phyloP scores from a whole-genome alignment of 2,329 filamentous ascomycete genomes.

The Epichloe brachyelytri region DNA sequence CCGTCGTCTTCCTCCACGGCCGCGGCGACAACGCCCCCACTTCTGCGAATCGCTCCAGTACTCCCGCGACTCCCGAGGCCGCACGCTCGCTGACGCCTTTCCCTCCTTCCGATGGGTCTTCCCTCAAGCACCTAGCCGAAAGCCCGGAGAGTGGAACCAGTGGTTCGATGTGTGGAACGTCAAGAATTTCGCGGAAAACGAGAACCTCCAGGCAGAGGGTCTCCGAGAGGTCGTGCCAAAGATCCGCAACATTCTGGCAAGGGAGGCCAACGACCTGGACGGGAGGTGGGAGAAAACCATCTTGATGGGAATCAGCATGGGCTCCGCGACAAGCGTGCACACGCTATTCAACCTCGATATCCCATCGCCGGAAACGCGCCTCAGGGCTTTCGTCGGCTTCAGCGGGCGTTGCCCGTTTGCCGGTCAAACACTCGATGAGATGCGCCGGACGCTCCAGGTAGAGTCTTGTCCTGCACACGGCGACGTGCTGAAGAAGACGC shows the following conservation, averaged over 20 bases:
- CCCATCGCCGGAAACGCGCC: constrained; percentile 5
- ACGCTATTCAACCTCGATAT: constrained; percentile 23
- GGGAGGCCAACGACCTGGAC: constrained; percentile 22
- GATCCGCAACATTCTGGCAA: constrained; percentile 19
- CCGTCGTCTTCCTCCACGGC: constrained; percentile 31
- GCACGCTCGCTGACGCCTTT: constrained; percentile 24
- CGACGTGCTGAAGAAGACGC: constrained; percentile 25
- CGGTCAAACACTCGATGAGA: constrained; percentile 16
- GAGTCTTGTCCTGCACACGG: constrained; percentile 12
- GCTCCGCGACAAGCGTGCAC: constrained; percentile 27
- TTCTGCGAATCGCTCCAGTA: constrained; percentile 19
- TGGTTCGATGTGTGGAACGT: constrained; percentile 40
- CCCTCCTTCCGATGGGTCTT: constrained; percentile 37
- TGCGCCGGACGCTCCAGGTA: constrained; percentile 20
- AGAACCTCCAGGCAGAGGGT: constrained; percentile 28
- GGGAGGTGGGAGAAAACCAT: constrained; percentile 26
- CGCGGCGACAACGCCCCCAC: constrained; percentile 25
- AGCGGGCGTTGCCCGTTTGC: constrained; percentile 24
- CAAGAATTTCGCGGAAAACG: constrained; percentile 23
- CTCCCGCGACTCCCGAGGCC: constrained; percentile 18
- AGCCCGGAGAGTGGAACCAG: constrained; percentile 19
- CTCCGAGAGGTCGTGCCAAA: constrained; percentile 23
- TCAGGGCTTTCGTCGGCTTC: constrained; percentile 25
- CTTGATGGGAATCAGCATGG: constrained; percentile 34
- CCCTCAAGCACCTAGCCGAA: constrained; percentile 25